Evolutionary conservation across 2,329 filamentous ascomycete genomes (phyloP), one percentile per base, ranked within the genome.

Genomic region (Ustilaginoidea virens): DNA sequence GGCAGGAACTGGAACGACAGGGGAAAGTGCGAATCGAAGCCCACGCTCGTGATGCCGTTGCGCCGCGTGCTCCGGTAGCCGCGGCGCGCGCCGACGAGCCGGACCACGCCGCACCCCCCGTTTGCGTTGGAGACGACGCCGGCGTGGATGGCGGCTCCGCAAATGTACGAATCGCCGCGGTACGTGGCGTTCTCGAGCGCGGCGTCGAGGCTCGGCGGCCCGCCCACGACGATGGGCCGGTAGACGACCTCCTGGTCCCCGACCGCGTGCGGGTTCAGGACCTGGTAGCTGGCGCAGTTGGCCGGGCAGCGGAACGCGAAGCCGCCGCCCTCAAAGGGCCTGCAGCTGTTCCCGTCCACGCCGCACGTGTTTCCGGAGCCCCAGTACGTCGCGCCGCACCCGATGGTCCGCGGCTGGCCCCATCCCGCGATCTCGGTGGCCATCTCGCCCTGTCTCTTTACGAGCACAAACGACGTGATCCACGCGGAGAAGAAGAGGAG

Each of bases 21-120:
- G 1, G 90, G 90, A 43, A 98, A 98, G 39, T 82, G 83, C 0
- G 83, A 87, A 36, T 85, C 70, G 47, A 98, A 98, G 4, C 55
- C 66, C 30, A 81, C 61, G 37, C 83, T 92, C 17, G 60, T 55
- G 37, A 96, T 83, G 29, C 78, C 81, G 44, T 92, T 63, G n/a
- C 63, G 63, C 27, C 69, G 66, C 7, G 75, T 74, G 23, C 68
- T 63, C 23, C 64, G 54, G 45, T 74, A 93, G 27, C 66, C 57
- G 31, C 64, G 56, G 32, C 72, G 68, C 31, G 74, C 65, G 14
- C 86, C 86, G 14, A 80, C 63, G 21, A 90, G 62, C 30, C 70
- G 66, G 18, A 90, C 67, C 3, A 92, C 80, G 33, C 85, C 85
- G 41, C 85, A 93, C 1, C 85, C 85, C 21, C 85, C 85, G 17